These are phyloP conservation scores for Ophiocordyceps camponoti-saundersi DNA, from an alignment of 2,329 filamentous ascomycete species.

Conservation along the genomic window DNA sequence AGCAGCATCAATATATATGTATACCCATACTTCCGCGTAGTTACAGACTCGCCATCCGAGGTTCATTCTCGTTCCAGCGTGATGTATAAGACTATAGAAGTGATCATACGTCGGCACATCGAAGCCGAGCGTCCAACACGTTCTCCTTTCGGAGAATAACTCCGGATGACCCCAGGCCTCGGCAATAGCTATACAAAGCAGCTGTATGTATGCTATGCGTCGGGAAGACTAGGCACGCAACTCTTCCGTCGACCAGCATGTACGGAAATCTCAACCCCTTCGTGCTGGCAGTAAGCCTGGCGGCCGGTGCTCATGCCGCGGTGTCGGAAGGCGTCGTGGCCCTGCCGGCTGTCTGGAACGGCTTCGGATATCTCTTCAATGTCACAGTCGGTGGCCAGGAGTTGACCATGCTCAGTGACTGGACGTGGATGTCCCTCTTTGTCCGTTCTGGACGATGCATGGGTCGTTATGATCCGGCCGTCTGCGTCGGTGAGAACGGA, in stretches of 20 bases:
- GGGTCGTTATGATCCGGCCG: neutral
- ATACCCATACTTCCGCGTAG: no score
- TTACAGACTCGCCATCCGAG: neutral
- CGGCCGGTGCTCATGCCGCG: neutral
- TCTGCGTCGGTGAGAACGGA: neutral
- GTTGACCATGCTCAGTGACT: neutral
- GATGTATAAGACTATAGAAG: neutral
- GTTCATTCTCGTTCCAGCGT: neutral
- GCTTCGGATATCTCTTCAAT: constrained; percentile 2
- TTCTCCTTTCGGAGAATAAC: neutral
- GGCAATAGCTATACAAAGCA: no score
- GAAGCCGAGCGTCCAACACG: neutral
- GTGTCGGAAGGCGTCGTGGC: neutral
- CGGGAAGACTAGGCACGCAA: no score
- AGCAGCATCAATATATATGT: no score
- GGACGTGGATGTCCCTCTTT: constrained; percentile 2
- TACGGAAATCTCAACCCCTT: neutral
- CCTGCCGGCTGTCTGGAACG: constrained; percentile 1
- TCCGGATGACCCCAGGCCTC: neutral
- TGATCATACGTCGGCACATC: neutral
- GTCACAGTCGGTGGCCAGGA: neutral
- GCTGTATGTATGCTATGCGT: no score
- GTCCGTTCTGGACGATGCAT: constrained; percentile 1
- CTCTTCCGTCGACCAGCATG: neutral
- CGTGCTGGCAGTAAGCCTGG: neutral